Conservation (phyloP, 2,329 filamentous ascomycete species). For the Exutisphaerella laricina region DNA sequence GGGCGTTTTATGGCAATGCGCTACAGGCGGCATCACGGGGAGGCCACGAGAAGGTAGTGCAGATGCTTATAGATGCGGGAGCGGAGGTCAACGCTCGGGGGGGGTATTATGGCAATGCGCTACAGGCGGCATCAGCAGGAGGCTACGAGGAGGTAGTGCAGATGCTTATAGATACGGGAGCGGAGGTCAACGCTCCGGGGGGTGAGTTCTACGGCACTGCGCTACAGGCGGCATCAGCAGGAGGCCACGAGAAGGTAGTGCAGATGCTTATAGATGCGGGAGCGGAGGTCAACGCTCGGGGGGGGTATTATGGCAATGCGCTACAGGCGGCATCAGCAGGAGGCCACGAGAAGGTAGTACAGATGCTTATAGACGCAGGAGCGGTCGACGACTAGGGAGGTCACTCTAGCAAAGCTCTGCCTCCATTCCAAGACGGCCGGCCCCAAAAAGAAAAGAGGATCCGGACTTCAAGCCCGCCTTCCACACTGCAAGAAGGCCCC, state of each 20-base stretch:
- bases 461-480: too few species aligned
- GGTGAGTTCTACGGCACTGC: too few species aligned
- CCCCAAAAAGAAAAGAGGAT: too few species aligned
- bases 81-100: too few species aligned
- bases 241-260: slow-evolving; percentile 13
- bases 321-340: slow-evolving; percentile 9
- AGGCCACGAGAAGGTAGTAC: slow-evolving; percentile 13
- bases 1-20: slow-evolving; percentile 8
- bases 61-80: too few species aligned
- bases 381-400: slow-evolving; percentile 13
- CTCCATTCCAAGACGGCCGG: too few species aligned
- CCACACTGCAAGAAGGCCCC: too few species aligned
- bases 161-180: slow-evolving; percentile 16
- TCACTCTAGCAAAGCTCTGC: too few species aligned
- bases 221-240: slow-evolving; percentile 9
- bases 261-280: slow-evolving; percentile 16
- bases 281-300: slow-evolving; percentile 8
- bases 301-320: slow-evolving; percentile 6
- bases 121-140: slow-evolving; percentile 9
- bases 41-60: slow-evolving; percentile 13
- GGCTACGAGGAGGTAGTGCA: slow-evolving; percentile 13
- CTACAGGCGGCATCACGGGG: slow-evolving; percentile 9
- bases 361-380: slow-evolving; percentile 15
- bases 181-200: slow-evolving; percentile 9
- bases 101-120: slow-evolving; percentile 7